Conservation (phyloP, 164 flowering plant genomes). For the Aristolochia californica region DNA sequence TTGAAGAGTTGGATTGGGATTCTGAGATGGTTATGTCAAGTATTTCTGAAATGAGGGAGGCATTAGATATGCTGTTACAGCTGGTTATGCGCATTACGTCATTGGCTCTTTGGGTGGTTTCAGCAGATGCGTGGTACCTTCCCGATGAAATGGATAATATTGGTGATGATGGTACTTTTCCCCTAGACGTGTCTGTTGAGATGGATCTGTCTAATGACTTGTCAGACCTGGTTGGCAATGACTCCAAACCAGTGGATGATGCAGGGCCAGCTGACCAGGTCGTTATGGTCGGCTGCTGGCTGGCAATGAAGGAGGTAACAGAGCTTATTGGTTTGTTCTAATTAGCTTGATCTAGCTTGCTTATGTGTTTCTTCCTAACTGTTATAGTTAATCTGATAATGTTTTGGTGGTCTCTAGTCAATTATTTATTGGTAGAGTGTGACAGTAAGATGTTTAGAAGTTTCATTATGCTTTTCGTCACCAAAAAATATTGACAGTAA, state of each 20-base stretch:
- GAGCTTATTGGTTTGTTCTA: not conserved
- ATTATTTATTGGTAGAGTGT: not conserved
- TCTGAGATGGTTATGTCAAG: conserved; percentile 45
- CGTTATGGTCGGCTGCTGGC: conserved; percentile 99
- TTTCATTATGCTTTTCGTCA: not conserved
- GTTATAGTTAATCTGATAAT: not conserved
- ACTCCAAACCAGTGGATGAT: conserved; percentile 14
- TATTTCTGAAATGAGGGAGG: conserved; percentile 51
- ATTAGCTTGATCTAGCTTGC: no score
- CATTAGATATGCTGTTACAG: conserved; percentile 55
- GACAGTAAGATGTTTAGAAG: not conserved
- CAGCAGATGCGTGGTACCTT: conserved; percentile 93
- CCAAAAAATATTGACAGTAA: not conserved
- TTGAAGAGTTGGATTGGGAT: conserved; percentile 94
- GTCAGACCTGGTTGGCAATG: conserved; percentile 22
- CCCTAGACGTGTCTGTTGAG: conserved; percentile 36
- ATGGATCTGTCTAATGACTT: conserved; percentile 13
- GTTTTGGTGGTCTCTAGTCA: not conserved
- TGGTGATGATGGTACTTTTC: conserved; percentile 43
- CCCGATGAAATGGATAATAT: conserved; percentile 81
- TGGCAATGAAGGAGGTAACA: conserved; percentile 97
- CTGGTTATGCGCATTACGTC: conserved; percentile 74
- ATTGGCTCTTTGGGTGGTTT: conserved; percentile 92
- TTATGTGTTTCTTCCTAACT: no score
- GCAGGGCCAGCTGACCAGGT: conserved; percentile 54